Percentiles rank a stretch among this genome's conserved stretches.
These are phyloP conservation scores for Phytophthora crassamura DNA, from an alignment of 352 stramenopile genomes.

Conservation along the genomic window DNA sequence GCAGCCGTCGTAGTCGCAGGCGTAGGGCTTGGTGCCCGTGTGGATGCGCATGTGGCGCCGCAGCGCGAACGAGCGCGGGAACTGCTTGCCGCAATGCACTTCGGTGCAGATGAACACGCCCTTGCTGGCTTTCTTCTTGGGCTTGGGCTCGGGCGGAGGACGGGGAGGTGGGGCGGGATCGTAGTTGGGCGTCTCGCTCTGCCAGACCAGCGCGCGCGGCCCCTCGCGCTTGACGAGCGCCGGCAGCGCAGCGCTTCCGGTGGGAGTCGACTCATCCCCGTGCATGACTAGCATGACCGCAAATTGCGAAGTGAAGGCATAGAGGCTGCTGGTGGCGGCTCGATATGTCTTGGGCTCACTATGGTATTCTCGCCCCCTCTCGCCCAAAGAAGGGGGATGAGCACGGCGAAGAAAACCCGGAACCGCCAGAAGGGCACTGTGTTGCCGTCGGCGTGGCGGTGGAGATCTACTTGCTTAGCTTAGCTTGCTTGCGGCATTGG, in stretches of 20 bases:
- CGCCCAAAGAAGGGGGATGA: too few species aligned
- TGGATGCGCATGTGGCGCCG: conserved; percentile 87
- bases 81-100: conserved; percentile 85
- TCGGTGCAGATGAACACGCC: conserved; percentile 79
- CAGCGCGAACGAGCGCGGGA: conserved; percentile 85
- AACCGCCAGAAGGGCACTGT: too few species aligned
- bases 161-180: background rate
- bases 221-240: conserved; percentile 31
- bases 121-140: conserved; percentile 56
- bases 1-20: conserved; percentile 79
- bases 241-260: conserved; percentile 12
- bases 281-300: conserved; percentile 41
- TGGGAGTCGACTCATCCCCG: conserved; percentile 9
- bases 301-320: conserved; percentile 49
- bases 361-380: conserved; percentile 12
- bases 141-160: conserved; percentile 15
- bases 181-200: conserved; percentile 12
- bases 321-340: conserved; percentile 13
- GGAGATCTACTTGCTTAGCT: too few species aligned
- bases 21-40: conserved; percentile 85
- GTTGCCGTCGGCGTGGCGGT: too few species aligned
- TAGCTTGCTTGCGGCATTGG: background rate
- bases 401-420: too few species aligned
- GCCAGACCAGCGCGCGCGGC: conserved; percentile 17
- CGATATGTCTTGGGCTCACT: conserved; percentile 13